Conservation (phyloP, 768 basidiomycete genomes). For the Lactarius hatsudake region DNA sequence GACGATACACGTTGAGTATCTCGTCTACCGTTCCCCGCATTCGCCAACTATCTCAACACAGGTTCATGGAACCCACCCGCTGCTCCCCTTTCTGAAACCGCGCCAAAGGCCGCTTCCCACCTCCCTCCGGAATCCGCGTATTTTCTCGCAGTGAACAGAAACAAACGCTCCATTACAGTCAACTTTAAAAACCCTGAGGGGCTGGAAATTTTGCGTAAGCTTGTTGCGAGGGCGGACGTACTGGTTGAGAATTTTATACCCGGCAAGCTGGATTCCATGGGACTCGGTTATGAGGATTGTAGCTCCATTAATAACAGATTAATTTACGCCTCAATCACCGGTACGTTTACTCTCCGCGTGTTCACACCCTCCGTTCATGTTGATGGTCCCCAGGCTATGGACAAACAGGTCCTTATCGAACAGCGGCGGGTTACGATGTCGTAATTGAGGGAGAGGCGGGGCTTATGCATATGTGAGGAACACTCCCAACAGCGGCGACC, state of each 20-base stretch:
- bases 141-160: conserved; percentile 84
- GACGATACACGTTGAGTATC: conserved; percentile 79
- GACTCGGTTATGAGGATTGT: conserved; percentile 85
- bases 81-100: conserved; percentile 40
- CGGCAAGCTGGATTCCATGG: conserved; percentile 81
- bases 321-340: conserved; percentile 88
- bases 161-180: conserved; percentile 85
- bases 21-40: background rate
- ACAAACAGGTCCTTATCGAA: conserved; percentile 85
- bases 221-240: conserved; percentile 75
- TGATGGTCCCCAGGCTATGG: conserved; percentile 57
- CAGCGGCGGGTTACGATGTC: conserved; percentile 86
- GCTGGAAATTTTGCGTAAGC: conserved; percentile 64
- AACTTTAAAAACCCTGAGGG: conserved; percentile 83
- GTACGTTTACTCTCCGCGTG: conserved; percentile 39
- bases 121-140: conserved; percentile 91
- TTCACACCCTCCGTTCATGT: background rate
- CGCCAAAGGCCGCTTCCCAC: conserved; percentile 53
- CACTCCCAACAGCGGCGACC: conserved; percentile 18
- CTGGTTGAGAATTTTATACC: conserved; percentile 87
- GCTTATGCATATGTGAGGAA: conserved; percentile 84
- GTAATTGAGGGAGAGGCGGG: conserved; percentile 68
- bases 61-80: conserved; percentile 39
- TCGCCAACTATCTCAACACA: conserved; percentile 8
- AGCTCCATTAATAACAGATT: conserved; percentile 70